Conservation (phyloP, 2,329 filamentous ascomycete genomes). For the Fusarium foetens region DNA sequence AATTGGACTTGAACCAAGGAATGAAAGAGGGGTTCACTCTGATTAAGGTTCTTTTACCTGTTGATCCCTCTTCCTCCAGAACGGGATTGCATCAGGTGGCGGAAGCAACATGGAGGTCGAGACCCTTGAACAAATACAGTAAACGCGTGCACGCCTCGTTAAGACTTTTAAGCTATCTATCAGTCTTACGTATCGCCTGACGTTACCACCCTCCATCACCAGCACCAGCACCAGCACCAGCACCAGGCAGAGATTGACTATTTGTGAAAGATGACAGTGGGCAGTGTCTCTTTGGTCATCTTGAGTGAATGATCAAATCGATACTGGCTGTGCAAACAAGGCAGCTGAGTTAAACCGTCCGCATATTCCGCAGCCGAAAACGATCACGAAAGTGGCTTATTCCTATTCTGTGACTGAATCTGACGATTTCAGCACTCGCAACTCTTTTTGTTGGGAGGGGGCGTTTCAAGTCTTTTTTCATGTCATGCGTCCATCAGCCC, state of each 20-base stretch:
- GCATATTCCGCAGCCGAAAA: slow-evolving; percentile 12
- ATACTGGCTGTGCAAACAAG: slow-evolving; percentile 17
- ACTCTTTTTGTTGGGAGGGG: neutral
- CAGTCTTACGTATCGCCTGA: slow-evolving; percentile 26
- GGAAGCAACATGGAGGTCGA: slow-evolving; percentile 26
- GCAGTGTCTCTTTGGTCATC: slow-evolving; percentile 6
- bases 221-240: neutral
- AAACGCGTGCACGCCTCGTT: neutral
- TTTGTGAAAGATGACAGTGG: slow-evolving; percentile 6
- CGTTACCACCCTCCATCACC: slow-evolving; percentile 7
- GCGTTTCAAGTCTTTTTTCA: neutral
- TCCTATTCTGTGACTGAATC: slow-evolving; percentile 5
- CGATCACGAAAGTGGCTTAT: slow-evolving; percentile 2
- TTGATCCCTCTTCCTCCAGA: neutral
- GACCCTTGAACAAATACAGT: slow-evolving; percentile 12
- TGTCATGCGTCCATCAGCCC: slow-evolving; percentile 4
- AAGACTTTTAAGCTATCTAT: neutral
- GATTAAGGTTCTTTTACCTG: slow-evolving; percentile 7
- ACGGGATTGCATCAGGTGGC: slow-evolving; percentile 42
- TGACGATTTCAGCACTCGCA: neutral
- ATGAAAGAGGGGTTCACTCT: neutral
- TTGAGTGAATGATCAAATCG: neutral
- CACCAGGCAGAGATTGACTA: neutral
- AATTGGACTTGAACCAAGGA: neutral
- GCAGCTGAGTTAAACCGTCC: slow-evolving; percentile 1